Evolutionary conservation across 2,329 filamentous ascomycete genomes (phyloP).

Genomic region (Lachnum nothofagi): DNA sequence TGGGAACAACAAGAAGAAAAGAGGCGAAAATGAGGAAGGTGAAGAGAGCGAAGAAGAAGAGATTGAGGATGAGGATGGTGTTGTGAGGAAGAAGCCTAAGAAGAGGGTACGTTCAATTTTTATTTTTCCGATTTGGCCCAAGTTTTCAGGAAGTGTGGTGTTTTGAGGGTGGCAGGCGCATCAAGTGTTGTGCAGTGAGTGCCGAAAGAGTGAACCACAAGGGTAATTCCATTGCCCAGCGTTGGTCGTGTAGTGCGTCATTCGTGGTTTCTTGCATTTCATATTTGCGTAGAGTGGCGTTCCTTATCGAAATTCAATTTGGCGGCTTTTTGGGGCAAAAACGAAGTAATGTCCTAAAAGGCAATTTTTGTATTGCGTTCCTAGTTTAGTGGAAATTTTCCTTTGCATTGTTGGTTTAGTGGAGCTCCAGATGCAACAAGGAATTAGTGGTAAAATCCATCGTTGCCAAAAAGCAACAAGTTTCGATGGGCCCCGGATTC

Average conservation of each 20-base stretch:
- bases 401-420: too few relatives aligned
- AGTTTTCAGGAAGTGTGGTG: slow-evolving; percentile 5
- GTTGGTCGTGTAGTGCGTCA: too few relatives aligned
- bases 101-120: slow-evolving; percentile 58
- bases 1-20: slow-evolving; percentile 67
- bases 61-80: slow-evolving; percentile 53
- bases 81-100: slow-evolving; percentile 56
- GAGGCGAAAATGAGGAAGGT: slow-evolving; percentile 59
- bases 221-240: too few relatives aligned
- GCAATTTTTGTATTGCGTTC: too few relatives aligned
- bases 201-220: not conserved
- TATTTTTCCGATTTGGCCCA: not conserved
- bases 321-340: too few relatives aligned
- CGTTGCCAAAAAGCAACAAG: not conserved
- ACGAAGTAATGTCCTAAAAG: too few relatives aligned
- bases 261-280: too few relatives aligned
- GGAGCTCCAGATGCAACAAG: too few relatives aligned
- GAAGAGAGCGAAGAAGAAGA: slow-evolving; percentile 59
- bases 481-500: not conserved
- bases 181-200: too few relatives aligned
- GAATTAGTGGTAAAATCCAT: not conserved
- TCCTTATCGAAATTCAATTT: too few relatives aligned
- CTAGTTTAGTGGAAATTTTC: too few relatives aligned
- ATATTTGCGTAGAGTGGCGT: too few relatives aligned
- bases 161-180: slow-evolving; percentile 15